Evolutionary conservation across 148 eudicot species (phyloP).

Genomic region (Persicaria maculosa): DNA sequence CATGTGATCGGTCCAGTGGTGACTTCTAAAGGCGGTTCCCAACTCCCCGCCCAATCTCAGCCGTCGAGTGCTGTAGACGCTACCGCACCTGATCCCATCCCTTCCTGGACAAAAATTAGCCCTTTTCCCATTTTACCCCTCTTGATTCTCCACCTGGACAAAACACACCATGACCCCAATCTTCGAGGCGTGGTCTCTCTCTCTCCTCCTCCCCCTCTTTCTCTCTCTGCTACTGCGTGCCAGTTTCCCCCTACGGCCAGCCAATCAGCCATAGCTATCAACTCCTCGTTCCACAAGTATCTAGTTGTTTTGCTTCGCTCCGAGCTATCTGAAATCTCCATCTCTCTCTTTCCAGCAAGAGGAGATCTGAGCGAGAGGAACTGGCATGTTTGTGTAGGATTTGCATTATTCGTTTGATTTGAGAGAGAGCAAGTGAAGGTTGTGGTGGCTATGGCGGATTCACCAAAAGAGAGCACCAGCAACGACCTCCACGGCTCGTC

Average conservation of each 20-base stretch:
- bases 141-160: background rate
- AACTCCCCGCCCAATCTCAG: background rate
- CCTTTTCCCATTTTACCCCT: slow-evolving; percentile 8
- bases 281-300: background rate
- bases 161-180: background rate
- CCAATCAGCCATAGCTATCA: background rate
- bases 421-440: background rate
- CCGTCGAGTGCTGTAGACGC: background rate
- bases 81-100: slow-evolving; percentile 7
- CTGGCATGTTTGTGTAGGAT: slow-evolving; percentile 6
- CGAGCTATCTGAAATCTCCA: background rate
- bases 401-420: background rate
- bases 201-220: background rate
- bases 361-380: background rate
- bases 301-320: background rate
- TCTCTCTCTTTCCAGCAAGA: background rate
- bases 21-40: background rate
- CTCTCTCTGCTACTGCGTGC: background rate
- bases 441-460: background rate
- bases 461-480: background rate
- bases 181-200: background rate
- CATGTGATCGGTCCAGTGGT: background rate
- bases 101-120: background rate
- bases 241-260: background rate
- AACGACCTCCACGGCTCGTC: background rate